These are phyloP conservation scores for Blastosporella zonata DNA, from an alignment of 1,284 basidiomycete genomes.

Conservation along the genomic window DNA sequence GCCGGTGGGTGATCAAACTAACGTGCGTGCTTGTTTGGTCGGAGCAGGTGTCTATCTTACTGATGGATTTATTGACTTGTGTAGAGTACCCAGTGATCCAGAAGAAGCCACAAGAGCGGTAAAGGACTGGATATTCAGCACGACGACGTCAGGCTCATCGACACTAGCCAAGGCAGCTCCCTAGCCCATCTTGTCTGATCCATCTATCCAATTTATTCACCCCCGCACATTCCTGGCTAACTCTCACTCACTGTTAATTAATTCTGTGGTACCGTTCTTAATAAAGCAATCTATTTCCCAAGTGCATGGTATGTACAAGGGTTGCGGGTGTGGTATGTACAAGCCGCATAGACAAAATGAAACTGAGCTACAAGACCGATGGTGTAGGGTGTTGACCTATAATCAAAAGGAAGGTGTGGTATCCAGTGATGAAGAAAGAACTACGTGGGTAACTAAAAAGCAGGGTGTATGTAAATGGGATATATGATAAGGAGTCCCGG, in stretches of 20 bases:
- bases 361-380: conserved; percentile 2
- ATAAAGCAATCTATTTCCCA: conserved; percentile 14
- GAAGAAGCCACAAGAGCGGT: conserved; percentile 53
- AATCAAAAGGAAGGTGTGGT: conserved; percentile 3
- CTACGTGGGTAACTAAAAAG: background rate
- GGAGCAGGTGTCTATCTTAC: background rate
- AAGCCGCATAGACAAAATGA: conserved; percentile 5
- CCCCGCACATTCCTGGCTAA: background rate
- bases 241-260: background rate
- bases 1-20: conserved; percentile 80
- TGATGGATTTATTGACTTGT: background rate
- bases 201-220: conserved; percentile 9
- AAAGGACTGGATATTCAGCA: conserved; percentile 42
- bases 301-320: conserved; percentile 10
- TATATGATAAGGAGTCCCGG: conserved; percentile 1
- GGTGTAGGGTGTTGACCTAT: conserved; percentile 1
- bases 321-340: conserved; percentile 13
- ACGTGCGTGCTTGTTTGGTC: conserved; percentile 42
- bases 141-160: background rate
- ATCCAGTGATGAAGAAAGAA: background rate
- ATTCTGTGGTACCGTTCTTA: conserved; percentile 6
- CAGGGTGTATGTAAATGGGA: background rate
- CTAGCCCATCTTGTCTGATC: background rate
- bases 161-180: background rate
- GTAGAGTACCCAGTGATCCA: conserved; percentile 69